Evolutionary conservation across 805 yeast genomes (phyloP).

Genomic region (Wickerhamomyces chambardii): DNA sequence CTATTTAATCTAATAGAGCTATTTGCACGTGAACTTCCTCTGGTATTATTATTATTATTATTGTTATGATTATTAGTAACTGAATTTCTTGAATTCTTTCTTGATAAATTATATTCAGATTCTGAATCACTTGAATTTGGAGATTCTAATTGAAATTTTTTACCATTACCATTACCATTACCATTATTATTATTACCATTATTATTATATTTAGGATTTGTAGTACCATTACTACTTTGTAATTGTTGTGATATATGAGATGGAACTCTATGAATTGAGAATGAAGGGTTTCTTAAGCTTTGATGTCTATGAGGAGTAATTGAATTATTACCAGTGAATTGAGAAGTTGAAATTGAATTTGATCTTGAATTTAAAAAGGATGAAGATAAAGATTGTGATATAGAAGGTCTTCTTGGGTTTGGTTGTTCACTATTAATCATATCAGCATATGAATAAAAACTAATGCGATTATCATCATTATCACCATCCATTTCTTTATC

Average conservation of each 20-base stretch:
- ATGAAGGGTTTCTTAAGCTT: slow-evolving; percentile 10
- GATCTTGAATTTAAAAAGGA: slow-evolving; percentile 15
- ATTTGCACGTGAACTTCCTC: too few species aligned
- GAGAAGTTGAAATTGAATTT: slow-evolving; percentile 6
- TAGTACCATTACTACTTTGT: too few species aligned
- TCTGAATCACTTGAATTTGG: slow-evolving; percentile 21
- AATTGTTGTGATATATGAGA: too few species aligned
- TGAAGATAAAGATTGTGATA: slow-evolving; percentile 31
- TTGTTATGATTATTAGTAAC: slow-evolving; percentile 1
- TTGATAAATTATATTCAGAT: slow-evolving; percentile 8
- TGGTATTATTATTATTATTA: too few species aligned
- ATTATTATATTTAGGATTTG: too few species aligned
- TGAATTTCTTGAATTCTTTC: slow-evolving; percentile 8
- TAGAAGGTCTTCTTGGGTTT: slow-evolving; percentile 51
- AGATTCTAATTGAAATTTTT: slow-evolving; percentile 1
- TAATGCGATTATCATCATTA: slow-evolving; percentile 17
- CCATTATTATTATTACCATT: too few species aligned
- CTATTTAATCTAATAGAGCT: slow-evolving; percentile 1
- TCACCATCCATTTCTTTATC: too few species aligned
- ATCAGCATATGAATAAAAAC: slow-evolving; percentile 74
- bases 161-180: neutral
- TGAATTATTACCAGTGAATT: slow-evolving; percentile 5
- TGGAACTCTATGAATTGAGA: slow-evolving; percentile 7
- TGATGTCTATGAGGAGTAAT: slow-evolving; percentile 16
- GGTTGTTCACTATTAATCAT: slow-evolving; percentile 60